Evolutionary conservation across 2,329 filamentous ascomycete species (phyloP), one percentile per base, ranked within the genome.

Genomic region (Ophiostoma australiae): DNA sequence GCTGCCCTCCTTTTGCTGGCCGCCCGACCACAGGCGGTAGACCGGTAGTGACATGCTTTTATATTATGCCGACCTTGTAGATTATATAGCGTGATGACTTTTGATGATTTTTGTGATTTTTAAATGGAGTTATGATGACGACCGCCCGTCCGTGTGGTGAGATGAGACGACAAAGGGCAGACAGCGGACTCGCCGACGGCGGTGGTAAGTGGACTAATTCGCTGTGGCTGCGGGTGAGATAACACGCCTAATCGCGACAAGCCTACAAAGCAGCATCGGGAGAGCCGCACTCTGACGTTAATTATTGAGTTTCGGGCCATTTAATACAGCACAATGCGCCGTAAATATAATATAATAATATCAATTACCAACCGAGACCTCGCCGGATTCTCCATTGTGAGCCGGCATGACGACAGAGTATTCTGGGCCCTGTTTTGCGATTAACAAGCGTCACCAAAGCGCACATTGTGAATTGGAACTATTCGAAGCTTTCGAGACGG

Each of bases 1-100:
- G 3, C 68, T 61, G 37, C 75, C 75, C 0, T 71, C 69, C 27
- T 70, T 67, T 27, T 74, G 70, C 48, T 72, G 66, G 66, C 66
- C 66, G 37, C 37, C 66, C n/a, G 66, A 67, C 66, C 66, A 67
- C 39, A 67, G 39, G 33, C 66, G 66, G 23, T 67, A 67, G 13
- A 48, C 39, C 27, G 66, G 66, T 67, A 7, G 20, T 27, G 65
- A 33, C 66, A 67, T 65, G 31, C 27, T 31, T 31, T 31, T 31
- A 31, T 1, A 31, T 31, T 31, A 1, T 31, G 27, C 27, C 27
- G 27, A 31, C 27, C 27, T 31, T 31, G 27, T 31, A 31, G 27
- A 31, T 48, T n/a, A 1, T 48, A 48, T 10, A 20, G 13, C 20
- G 20, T 48, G 44, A 17, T 8, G 20, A 7, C 13, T 23, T 17